Percentiles rank a stretch among this genome's conserved stretches.
phyloP scores from a whole-genome alignment of 2,329 filamentous ascomycete species.

The Talaromyces sp. region DNA sequence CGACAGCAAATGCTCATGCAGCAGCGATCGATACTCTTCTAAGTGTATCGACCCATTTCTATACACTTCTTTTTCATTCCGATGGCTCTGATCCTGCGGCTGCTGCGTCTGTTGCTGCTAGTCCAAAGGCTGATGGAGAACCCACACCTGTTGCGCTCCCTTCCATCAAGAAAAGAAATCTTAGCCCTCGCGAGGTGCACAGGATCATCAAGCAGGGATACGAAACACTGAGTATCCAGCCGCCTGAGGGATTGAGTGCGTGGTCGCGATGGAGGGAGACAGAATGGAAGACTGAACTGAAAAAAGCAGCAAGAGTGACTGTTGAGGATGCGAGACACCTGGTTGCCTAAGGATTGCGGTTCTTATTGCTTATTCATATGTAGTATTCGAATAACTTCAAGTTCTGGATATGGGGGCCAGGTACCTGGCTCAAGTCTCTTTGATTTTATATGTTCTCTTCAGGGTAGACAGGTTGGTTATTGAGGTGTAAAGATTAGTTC shows the following conservation, averaged over 20 bases:
- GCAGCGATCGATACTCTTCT: constrained; percentile 84
- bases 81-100: constrained; percentile 52
- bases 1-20: constrained; percentile 39
- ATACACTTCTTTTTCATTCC: constrained; percentile 66
- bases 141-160: constrained; percentile 32
- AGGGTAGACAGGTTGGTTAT: too few relatives aligned
- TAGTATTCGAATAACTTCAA: too few relatives aligned
- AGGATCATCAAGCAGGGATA: constrained; percentile 96
- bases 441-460: too few relatives aligned
- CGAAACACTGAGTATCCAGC: constrained; percentile 88
- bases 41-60: constrained; percentile 79
- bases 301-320: constrained; percentile 79
- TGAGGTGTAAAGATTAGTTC: too few relatives aligned
- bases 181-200: constrained; percentile 82
- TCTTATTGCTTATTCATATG: neutral
- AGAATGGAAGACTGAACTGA: constrained; percentile 79
- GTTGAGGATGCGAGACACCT: constrained; percentile 68
- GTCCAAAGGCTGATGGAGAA: constrained; percentile 26
- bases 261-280: constrained; percentile 88
- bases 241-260: constrained; percentile 80
- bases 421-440: too few relatives aligned
- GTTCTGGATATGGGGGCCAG: too few relatives aligned
- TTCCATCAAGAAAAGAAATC: constrained; percentile 58
- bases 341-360: constrained; percentile 31
- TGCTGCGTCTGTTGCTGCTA: constrained; percentile 12